Base-by-base conservation (phyloP, 768 basidiomycete species). In the Pleurotus sapidus region DNA sequence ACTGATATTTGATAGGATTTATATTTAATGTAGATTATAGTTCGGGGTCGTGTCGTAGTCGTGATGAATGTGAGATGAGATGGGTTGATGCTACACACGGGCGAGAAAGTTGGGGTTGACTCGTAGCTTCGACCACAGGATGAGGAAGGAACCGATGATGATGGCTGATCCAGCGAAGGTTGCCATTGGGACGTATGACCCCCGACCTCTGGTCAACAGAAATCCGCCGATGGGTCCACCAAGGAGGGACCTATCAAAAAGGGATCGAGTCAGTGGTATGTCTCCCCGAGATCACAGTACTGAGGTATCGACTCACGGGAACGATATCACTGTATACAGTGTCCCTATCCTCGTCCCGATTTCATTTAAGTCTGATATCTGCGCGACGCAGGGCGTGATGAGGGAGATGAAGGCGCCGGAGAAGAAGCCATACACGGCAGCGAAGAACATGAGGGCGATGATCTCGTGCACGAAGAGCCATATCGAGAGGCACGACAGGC, bases 361-460 rank as follows among this genome's bases (percentile, higher is more conserved):
- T 63, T 82, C 79, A 6, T 72, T 63, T 18, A 79, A 70, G 39
- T 86, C 77, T 34, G 86, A 85, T 53, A 89, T 86, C 63, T 86
- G 83, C 18, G 79, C 84, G 20, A 90, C 78, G 62, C 86, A 88
- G 0, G 87, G 86, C 9, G 81, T 84, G 59, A 89, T 69, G 40
- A 89, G 77, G 38, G 85, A 82, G 47, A 87, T 83, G 69, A 89
- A 84, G 8, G 86, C 84, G 4, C 88, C 88, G 0, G 83, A 85
- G 49, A 81, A 75, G 72, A 89, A 79, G 0, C 88, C 88, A 63
- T 84, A 90, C 0, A 78, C 40, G 1, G 72, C 73, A 1, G 85
- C 78, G 55, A 88, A 88, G 14, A 76, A 57, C 63, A 80, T 73
- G 40, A 87, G 66, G 45, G 73, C 60, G 5, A 65, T 67, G 18